Base-by-base conservation (phyloP, 129 eudicot species). In the Pseudognaphalium luteoalbum region DNA sequence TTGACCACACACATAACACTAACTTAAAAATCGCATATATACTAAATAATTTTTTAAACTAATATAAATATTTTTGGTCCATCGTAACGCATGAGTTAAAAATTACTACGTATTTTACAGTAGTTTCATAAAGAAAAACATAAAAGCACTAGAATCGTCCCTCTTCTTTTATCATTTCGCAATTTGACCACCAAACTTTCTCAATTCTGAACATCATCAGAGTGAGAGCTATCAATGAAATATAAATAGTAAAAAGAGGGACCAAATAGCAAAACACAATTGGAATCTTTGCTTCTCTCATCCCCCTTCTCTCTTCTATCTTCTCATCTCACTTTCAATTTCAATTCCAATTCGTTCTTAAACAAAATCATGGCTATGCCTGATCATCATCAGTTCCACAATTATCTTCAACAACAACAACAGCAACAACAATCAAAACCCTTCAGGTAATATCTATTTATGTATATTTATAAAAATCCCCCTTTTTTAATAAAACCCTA, bases 341-440 rank as follows among this genome's bases (percentile, higher is more conserved):
- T 20, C 17, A 22, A 22, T 9, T 59, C 17, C 17, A 22, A 22
- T 9, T 59, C 17, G 29, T 5, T 60, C 17, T 8, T 60, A 14
- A 58, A 6, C 28, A 58, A 22, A 22, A 21, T 3, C 66, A 87
- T 90, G 96, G 89, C 84, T 76, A 79, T 81, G 71, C 79, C 89
- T 34, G 84, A 78, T 35, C 87, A 82, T 72, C 79, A 82, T n/a
- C 84, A 83, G 19, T 83, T 78, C 58, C 82, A 83, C 50, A 71
- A 77, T 42, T 81, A 72, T 19, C 86, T 70, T 8, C 90, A 72
- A 50, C 91, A 41, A 8, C 34, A 25, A 25, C 37, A 82, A 51
- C 87, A 71, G 7, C 84, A 76, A 8, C 85, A 81, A 25, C 85
- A 81, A 63, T 75, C 89, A 3, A 81, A 90, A 57, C 71, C 87